Percentiles rank a stretch among this genome's conserved stretches.
phyloP scores from a whole-genome alignment of 768 basidiomycete species.

The Leccinellum albellum region DNA sequence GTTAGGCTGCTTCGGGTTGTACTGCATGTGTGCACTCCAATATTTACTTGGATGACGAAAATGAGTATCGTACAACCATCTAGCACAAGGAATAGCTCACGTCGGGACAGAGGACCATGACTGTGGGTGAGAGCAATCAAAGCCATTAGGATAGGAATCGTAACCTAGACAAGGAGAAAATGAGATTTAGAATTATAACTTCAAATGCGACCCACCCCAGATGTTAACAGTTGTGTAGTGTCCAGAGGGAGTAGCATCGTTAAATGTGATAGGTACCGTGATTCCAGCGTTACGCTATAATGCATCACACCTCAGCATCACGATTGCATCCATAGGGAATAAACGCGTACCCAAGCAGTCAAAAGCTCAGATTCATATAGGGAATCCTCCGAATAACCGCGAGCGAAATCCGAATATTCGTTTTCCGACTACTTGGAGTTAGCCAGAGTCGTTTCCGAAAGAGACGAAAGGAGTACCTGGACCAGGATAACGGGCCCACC shows the following conservation, averaged over 20 bases:
- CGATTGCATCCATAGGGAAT: not conserved
- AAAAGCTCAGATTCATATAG: constrained; percentile 42
- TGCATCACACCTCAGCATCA: constrained; percentile 2
- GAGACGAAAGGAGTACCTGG: constrained; percentile 18
- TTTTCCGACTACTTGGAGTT: constrained; percentile 44
- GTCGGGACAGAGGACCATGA: constrained; percentile 44
- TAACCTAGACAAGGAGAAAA: constrained; percentile 9
- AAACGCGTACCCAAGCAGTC: constrained; percentile 20
- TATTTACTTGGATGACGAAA: constrained; percentile 18
- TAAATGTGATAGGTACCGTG: constrained; percentile 45
- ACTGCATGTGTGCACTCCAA: constrained; percentile 38
- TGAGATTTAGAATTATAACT: not conserved
- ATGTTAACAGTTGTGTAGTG: constrained; percentile 45
- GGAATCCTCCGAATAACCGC: constrained; percentile 38
- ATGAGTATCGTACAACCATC: not conserved
- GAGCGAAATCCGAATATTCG: constrained; percentile 40
- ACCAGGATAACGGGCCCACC: constrained; percentile 53
- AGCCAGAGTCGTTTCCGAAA: constrained; percentile 24
- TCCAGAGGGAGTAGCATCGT: constrained; percentile 45
- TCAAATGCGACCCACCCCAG: constrained; percentile 36
- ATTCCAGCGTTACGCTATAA: constrained; percentile 41
- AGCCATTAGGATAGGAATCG: constrained; percentile 45
- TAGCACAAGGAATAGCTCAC: constrained; percentile 13
- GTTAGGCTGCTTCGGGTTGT: constrained; percentile 21
- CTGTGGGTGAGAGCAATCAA: constrained; percentile 49